Conservation (phyloP, 2,329 filamentous ascomycete species). For the Cryphonectria nitschkei region DNA sequence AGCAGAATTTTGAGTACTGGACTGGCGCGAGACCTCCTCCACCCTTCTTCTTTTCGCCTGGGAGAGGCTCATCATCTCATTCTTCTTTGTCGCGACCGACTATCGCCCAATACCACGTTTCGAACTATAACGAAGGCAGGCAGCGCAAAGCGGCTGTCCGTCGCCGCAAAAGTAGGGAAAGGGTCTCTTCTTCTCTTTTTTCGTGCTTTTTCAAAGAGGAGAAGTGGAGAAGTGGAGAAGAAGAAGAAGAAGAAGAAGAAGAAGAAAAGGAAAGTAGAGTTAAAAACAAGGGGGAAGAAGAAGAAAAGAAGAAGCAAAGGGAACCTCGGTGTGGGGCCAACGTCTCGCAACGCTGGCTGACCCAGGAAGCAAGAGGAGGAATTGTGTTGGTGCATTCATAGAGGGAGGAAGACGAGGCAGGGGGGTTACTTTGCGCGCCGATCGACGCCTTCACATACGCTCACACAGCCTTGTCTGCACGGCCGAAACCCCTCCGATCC, state of each 20-base stretch:
- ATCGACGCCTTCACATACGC: constrained; percentile 16
- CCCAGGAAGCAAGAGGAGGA: neutral
- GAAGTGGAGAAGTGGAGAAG: no score
- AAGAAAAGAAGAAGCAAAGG: neutral
- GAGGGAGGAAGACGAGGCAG: constrained; percentile 2
- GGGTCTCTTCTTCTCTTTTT: neutral
- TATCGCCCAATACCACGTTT: neutral
- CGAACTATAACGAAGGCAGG: neutral
- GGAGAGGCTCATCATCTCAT: neutral
- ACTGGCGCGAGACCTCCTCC: neutral
- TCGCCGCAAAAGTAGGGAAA: neutral
- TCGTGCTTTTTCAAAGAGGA: neutral
- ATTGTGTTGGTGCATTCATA: neutral
- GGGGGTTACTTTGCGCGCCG: constrained; percentile 19
- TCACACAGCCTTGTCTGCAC: constrained; percentile 17
- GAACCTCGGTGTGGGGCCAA: neutral
- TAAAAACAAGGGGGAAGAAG: neutral
- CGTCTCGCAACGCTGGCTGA: neutral
- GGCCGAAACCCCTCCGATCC: constrained; percentile 12
- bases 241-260: neutral
- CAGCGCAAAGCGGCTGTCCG: constrained; percentile 7
- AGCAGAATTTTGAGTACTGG: neutral
- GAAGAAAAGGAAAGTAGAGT: neutral
- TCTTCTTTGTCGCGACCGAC: neutral
- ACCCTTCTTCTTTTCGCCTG: neutral